Evolutionary conservation across 2,329 filamentous ascomycete species (phyloP), one percentile per base, ranked within the genome.

Genomic region (Aureobasidium subglaciale): DNA sequence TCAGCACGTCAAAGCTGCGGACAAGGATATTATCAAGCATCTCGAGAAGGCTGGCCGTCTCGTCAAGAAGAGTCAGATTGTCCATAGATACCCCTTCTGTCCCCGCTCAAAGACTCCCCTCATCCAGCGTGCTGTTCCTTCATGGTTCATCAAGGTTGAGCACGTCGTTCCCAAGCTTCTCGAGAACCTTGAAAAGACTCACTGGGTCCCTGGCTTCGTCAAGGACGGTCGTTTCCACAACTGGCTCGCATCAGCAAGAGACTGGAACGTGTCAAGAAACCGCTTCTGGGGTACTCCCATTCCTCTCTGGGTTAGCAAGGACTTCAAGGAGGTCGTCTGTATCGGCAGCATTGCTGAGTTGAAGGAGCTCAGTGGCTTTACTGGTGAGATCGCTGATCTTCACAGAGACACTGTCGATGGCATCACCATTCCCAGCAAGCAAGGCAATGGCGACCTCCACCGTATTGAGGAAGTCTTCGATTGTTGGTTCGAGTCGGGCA

Each of bases 401-500:
- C 92, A 97, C 70, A 86, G 91, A 52, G 90, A 96, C 71, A 92
- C 92, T 71, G 86, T 97, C 60, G 92, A 97, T 66, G 78, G 90
- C 63, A 95, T 97, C 69, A 96, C 90, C 41, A 96, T 97, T 60
- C 91, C 91, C 1, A 95, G 88, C 68, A 87, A 88, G 71, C 80
- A 86, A 72, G 91, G 91, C 63, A 95, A 92, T 67, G 91, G 90
- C 18, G 78, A 80, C n/a, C 75, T 96, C 59, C 85, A 80, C 64
- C 85, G 91, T 62, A 80, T 93, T 9, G 85, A 90, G 50, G 90
- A 96, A 68, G 89, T 96, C 4, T 96, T 96, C 64, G 91, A 96
- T 73, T 96, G 91, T 68, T 96, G 91, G 90, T 95, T 96, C 60
- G 91, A 96, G 71, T 96, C 90, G 40, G 91, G 91, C 59, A 91